Base-by-base conservation (phyloP, 345 rosid genomes). In the Gossypium bickii region DNA sequence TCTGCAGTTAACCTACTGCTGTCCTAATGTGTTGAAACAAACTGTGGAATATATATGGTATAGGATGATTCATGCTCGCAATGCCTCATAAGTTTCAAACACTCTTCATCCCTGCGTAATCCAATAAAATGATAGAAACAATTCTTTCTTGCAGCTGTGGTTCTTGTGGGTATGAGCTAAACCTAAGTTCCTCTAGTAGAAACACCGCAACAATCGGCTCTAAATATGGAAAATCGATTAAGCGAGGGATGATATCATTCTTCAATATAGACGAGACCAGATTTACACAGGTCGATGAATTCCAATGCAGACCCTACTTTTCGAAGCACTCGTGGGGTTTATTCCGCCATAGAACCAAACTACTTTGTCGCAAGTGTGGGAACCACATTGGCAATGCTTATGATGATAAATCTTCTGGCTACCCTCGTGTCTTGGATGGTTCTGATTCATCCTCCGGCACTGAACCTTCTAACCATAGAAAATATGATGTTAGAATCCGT, bases 171-270 rank as follows among this genome's bases (percentile, higher is more conserved):
- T 95, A 89, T 59, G 99, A 93, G 80, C 83, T 93, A 71, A 93
- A 90, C 84, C 80, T 95, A 55, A 89, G 91, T 83, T 93, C 99
- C n/a, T 86, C 89, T 17, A 95, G 89, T 76, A 87, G 99, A 43
- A 95, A 86, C 86, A 93, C 91, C 4, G 81, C 99, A 7, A 79
- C 86, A 1, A 91, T 95, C 10, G 98, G 97, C 78, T 89, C 92
- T 1, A 93, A 93, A 75, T 95, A 95, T 55, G 93, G 97, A 47
- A 95, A 95, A 82, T 95, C 96, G 12, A 95, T 93, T 82, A 95
- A 89, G 86, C 88, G 87, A 64, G 99, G 98, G 73, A 87, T 89
- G 80, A 90, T 95, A 77, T 91, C 99, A 3, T 95, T 95, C 86
- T 82, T 86, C 78, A 74, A 82, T 70, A 79, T 91, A 0, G 99